Percentiles rank a stretch among this genome's conserved stretches.
Conservation (phyloP, 331 rosid genomes). For the Malus hybrid region DNA sequence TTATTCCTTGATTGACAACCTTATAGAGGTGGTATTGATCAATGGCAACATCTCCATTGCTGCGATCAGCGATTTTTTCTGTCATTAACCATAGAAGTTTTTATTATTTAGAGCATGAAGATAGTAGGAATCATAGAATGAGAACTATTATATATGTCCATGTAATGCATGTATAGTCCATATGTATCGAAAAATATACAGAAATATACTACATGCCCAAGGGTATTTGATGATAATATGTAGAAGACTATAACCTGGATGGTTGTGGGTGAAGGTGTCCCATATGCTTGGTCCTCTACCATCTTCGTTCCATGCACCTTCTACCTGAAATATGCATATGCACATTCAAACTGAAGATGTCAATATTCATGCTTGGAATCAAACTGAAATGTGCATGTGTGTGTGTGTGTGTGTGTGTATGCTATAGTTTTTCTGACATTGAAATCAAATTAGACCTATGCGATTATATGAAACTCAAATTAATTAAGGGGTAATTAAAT, state of each 20-base stretch:
- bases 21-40: constrained; percentile 21
- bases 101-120: background rate
- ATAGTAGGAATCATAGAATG: background rate
- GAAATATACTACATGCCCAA: background rate
- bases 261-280: background rate
- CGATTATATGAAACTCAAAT: background rate
- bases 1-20: background rate
- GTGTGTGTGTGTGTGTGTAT: no score
- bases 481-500: background rate
- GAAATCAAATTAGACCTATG: background rate
- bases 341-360: background rate
- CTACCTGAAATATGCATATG: background rate
- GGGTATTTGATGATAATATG: background rate
- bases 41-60: constrained; percentile 1
- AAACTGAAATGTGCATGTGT: no score
- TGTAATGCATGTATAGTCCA: no score
- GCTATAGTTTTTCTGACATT: background rate
- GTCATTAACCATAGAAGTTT: background rate
- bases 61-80: background rate
- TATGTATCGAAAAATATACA: no score
- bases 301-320: background rate
- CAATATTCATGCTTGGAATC: background rate
- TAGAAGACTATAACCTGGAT: background rate
- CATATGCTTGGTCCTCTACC: background rate
- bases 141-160: no score